These are phyloP conservation scores for Solanum clarkiae DNA, from an alignment of 257 asterid species.

Conservation along the genomic window DNA sequence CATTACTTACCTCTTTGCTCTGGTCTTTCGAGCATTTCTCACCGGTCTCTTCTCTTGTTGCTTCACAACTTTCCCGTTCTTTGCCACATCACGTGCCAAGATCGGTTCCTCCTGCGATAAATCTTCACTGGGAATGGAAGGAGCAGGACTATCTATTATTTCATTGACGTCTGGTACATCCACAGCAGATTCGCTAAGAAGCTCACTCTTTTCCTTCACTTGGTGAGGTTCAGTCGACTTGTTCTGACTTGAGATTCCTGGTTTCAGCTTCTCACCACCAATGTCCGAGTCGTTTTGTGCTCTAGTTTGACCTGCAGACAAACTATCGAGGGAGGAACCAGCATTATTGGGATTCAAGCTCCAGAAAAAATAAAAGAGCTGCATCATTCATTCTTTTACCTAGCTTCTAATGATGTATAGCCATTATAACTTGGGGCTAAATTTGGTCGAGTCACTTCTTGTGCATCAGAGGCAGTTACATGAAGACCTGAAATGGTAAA, in stretches of 20 bases:
- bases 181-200: conserved; percentile 31
- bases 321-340: conserved; percentile 10
- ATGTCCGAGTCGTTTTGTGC: conserved; percentile 11
- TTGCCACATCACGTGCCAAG: background rate
- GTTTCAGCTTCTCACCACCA: conserved; percentile 1
- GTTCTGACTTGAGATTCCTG: background rate
- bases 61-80: conserved; percentile 7
- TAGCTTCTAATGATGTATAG: conserved; percentile 21
- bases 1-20: conserved; percentile 33
- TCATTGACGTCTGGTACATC: conserved; percentile 47
- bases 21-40: conserved; percentile 20
- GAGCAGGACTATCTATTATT: conserved; percentile 11
- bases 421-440: conserved; percentile 21
- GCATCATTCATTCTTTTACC: conserved; percentile 25
- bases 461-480: conserved; percentile 15
- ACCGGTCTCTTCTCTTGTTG: conserved; percentile 21
- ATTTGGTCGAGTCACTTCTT: conserved; percentile 10
- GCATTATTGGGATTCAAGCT: background rate
- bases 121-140: conserved; percentile 29
- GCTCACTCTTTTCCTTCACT: conserved; percentile 22
- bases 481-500: conserved; percentile 15
- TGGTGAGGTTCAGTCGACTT: background rate
- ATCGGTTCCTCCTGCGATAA: conserved; percentile 5
- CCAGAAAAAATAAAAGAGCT: background rate
- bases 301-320: conserved; percentile 14